Conservation (phyloP, 129 eudicot genomes). For the Lactuca saligna region DNA sequence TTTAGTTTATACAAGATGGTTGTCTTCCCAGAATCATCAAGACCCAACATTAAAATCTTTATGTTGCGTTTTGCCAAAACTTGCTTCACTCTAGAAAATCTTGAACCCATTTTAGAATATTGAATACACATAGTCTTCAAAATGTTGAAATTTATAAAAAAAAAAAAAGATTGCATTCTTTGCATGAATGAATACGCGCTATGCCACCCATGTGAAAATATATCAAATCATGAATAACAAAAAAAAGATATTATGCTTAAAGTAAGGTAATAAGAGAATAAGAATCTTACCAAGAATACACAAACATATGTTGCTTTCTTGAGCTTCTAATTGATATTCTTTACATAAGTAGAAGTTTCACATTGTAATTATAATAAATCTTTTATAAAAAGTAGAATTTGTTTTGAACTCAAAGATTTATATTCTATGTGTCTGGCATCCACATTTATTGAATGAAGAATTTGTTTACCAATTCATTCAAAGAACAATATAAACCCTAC, state of each 20-base stretch:
- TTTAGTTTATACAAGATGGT: slow-evolving; percentile 45
- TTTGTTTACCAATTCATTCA: background rate
- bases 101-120: slow-evolving; percentile 35
- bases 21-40: slow-evolving; percentile 57
- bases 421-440: slow-evolving; percentile 15
- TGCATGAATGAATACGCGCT: slow-evolving; percentile 8
- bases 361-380: background rate
- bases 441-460: slow-evolving; percentile 9
- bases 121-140: background rate
- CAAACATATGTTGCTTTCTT: slow-evolving; percentile 27
- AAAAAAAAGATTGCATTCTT: background rate
- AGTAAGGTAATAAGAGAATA: slow-evolving; percentile 31
- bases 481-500: slow-evolving; percentile 5
- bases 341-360: slow-evolving; percentile 9
- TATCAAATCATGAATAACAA: slow-evolving; percentile 4
- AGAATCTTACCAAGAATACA: slow-evolving; percentile 32
- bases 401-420: slow-evolving; percentile 15
- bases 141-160: slow-evolving; percentile 1
- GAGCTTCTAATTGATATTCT: slow-evolving; percentile 18
- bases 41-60: slow-evolving; percentile 51
- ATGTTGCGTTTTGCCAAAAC: slow-evolving; percentile 32
- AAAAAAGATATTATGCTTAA: slow-evolving; percentile 25
- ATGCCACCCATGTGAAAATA: slow-evolving; percentile 20
- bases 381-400: slow-evolving; percentile 1
- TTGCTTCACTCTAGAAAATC: slow-evolving; percentile 42